Evolutionary conservation across 768 basidiomycete genomes (phyloP), one percentile per base, ranked within the genome.

Genomic region (Amanita muscaria): DNA sequence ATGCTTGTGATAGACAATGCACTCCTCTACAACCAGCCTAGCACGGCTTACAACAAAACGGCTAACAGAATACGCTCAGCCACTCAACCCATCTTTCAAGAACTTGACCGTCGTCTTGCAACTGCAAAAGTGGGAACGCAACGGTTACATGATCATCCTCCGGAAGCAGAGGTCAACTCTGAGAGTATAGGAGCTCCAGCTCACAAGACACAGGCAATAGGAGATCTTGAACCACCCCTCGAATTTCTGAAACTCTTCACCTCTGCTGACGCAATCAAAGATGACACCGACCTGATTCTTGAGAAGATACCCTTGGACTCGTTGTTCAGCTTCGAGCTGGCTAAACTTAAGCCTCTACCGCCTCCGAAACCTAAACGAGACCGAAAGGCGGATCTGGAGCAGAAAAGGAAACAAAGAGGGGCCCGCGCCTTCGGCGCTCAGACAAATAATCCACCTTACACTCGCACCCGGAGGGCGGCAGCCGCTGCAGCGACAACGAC

Each of bases 1-100:
- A 63, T 76, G 25, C 76, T 98, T 12, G 89, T 98, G 12, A 62
- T 89, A 21, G 69, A 79, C 45, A 99, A 98, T 53, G 93, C 93
- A 2, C 73, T 88, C 34, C 59, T 77, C 5, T 99, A 97, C 62
- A 97, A 99, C 60, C 76, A 79, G 50, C 64, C 76, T 0, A 83
- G 79, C n/a, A 80, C 84, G 0, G 51, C 71, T 0, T 80, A 80
- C 57, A 76, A 88, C 64, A 83, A 78, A 54, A 64, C 74, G 4
- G 92, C 94, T 0, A 60, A 70, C 12, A 66, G 77, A 31, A 78
- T 96, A 49, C 74, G 77, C 43, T 57, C 53, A 3, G 54, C 59
- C 3, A 53, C 64, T 0, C 56, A 58, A 15, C 62, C 72, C 0
- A 65, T 81, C 10, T 58, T 76, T 7, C 55, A 63, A 14, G 64